These are phyloP conservation scores for Exserohilum rostratum DNA, from an alignment of 2,329 filamentous ascomycete genomes.

Conservation along the genomic window DNA sequence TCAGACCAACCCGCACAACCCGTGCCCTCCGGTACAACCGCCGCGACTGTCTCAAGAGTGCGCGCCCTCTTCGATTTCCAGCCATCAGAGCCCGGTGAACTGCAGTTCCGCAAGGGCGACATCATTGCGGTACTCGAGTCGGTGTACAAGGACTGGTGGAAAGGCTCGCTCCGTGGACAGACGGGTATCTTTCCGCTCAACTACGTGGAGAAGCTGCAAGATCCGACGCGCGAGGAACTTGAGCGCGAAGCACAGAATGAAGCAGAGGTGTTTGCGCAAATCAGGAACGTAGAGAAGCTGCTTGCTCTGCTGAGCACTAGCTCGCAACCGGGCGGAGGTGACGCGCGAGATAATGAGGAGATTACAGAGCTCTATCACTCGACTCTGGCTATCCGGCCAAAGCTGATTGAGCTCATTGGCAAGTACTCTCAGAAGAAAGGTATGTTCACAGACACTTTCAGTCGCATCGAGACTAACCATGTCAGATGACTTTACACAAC, in stretches of 20 bases:
- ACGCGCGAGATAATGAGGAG: conserved; percentile 94
- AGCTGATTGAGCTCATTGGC: conserved; percentile 96
- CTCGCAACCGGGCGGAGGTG: conserved; percentile 51
- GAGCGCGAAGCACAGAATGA: conserved; percentile 97
- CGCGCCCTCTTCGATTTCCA: conserved; percentile 93
- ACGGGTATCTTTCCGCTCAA: conserved; percentile 98
- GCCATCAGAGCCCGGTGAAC: conserved; percentile 89
- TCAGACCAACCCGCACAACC: conserved; percentile 59
- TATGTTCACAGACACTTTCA: conserved; percentile 46
- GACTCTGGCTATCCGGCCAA: conserved; percentile 90
- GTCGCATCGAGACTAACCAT: conserved; percentile 11
- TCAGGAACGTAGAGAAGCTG: conserved; percentile 79
- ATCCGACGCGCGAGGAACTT: conserved; percentile 91
- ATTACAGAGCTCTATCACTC: conserved; percentile 91
- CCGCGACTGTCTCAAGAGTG: conserved; percentile 93
- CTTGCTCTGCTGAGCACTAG: conserved; percentile 90
- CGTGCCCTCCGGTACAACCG: conserved; percentile 83
- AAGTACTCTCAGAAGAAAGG: conserved; percentile 99
- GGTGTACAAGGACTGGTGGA: conserved; percentile 99
- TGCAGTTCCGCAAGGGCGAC: conserved; percentile 96
- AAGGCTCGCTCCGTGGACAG: conserved; percentile 89
- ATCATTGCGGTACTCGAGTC: conserved; percentile 97
- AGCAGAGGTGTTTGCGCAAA: conserved; percentile 75
- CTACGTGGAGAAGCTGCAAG: conserved; percentile 96
- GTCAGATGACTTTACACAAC: conserved; percentile 92